Conservation (phyloP, 257 asterid genomes). For the Thymus mandschuricus region DNA sequence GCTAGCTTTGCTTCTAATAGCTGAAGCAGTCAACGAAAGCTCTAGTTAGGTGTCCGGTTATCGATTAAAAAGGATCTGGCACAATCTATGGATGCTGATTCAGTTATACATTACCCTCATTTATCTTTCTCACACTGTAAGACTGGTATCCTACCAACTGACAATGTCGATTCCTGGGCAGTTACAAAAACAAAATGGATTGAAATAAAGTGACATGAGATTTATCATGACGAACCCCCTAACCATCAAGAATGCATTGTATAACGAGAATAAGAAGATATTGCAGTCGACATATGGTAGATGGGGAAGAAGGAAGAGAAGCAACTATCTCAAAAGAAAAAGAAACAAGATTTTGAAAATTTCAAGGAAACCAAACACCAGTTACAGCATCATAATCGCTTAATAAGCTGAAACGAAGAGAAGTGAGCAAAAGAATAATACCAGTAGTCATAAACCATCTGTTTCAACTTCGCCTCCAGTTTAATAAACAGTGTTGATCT, state of each 20-base stretch:
- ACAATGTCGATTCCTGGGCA: slow-evolving; percentile 65
- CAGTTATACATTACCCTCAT: slow-evolving; percentile 40
- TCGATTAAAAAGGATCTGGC: slow-evolving; percentile 24
- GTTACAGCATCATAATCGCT: slow-evolving; percentile 8
- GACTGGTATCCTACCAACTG: slow-evolving; percentile 67
- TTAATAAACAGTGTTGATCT: slow-evolving; percentile 66
- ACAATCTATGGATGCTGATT: slow-evolving; percentile 25
- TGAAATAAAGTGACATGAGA: neutral
- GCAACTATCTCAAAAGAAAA: slow-evolving; percentile 1
- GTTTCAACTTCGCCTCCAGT: slow-evolving; percentile 79
- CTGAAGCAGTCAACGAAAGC: slow-evolving; percentile 39
- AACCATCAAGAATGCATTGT: neutral
- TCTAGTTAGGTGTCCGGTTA: slow-evolving; percentile 37
- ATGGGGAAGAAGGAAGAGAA: slow-evolving; percentile 12
- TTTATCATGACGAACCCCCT: neutral
- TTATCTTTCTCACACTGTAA: slow-evolving; percentile 32
- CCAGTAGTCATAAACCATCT: slow-evolving; percentile 87
- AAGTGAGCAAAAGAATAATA: slow-evolving; percentile 38
- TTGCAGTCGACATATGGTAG: slow-evolving; percentile 11
- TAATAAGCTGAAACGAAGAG: neutral
- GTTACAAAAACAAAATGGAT: slow-evolving; percentile 21
- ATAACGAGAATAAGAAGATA: neutral
- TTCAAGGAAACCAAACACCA: slow-evolving; percentile 25
- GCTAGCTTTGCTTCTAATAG: slow-evolving; percentile 37
- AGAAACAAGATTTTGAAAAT: neutral